A percentile compares a stretch with the other conserved stretches of the same genome.
These are phyloP conservation scores for Fusarium globosum DNA, from an alignment of 2,329 filamentous ascomycete genomes.

Conservation along the genomic window DNA sequence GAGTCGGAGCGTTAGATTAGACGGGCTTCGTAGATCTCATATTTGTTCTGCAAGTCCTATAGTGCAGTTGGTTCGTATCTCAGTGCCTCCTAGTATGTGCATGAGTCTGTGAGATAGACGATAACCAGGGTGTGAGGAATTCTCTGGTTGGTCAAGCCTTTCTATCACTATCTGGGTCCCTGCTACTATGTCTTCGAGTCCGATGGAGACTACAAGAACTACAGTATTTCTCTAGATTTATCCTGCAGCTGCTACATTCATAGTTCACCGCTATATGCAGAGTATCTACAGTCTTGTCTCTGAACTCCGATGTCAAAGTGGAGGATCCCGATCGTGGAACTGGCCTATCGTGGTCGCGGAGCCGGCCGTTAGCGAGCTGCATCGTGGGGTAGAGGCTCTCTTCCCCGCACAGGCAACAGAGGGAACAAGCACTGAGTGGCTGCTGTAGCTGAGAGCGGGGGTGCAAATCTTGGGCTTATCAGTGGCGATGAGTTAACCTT, in stretches of 20 bases:
- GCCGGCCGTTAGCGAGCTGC: constrained; percentile 46
- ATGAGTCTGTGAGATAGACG: background rate
- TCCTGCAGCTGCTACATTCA: background rate
- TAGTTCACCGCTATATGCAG: background rate
- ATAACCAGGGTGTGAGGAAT: background rate
- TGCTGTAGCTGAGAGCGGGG: constrained; percentile 4
- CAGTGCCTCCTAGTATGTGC: background rate
- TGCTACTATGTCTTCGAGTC: background rate
- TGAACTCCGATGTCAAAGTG: constrained; percentile 39
- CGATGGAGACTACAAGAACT: background rate
- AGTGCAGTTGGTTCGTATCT: background rate
- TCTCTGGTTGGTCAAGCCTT: background rate
- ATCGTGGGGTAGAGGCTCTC: constrained; percentile 39
- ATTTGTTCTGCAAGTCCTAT: background rate
- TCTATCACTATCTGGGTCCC: background rate
- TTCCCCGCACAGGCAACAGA: constrained; percentile 32
- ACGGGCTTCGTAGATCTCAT: constrained; percentile 13
- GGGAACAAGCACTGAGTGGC: constrained; percentile 1
- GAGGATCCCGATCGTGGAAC: constrained; percentile 46
- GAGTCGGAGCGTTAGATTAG: constrained; percentile 12
- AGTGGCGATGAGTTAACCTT: constrained; percentile 33
- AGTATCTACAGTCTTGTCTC: constrained; percentile 7
- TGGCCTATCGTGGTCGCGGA: constrained; percentile 43
- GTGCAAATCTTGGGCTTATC: constrained; percentile 44
- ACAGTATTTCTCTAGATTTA: background rate